Percentiles rank a stretch among this genome's conserved stretches.
phyloP scores from a whole-genome alignment of 768 basidiomycete species.

The Mycena galopus region DNA sequence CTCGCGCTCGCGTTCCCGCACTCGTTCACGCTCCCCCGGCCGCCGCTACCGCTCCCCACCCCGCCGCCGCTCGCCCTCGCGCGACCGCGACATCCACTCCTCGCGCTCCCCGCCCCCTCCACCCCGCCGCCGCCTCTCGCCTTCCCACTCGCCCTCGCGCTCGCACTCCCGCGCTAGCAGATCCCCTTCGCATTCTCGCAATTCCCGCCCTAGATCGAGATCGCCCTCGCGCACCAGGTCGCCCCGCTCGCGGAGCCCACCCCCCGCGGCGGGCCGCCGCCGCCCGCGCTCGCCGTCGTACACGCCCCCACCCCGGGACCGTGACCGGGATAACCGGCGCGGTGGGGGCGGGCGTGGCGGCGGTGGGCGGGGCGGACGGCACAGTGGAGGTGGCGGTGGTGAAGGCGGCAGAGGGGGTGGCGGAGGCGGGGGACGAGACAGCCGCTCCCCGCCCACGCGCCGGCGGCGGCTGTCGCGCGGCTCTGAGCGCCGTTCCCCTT shows the following conservation, averaged over 20 bases:
- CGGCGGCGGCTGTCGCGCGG: constrained; percentile 58
- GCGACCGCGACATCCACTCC: constrained; percentile 46
- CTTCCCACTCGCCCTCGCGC: constrained; percentile 46
- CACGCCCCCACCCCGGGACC: constrained; percentile 69
- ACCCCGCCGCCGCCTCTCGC: constrained; percentile 40
- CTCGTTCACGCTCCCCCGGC: constrained; percentile 51
- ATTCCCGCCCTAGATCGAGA: too few species aligned
- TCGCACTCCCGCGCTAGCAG: constrained; percentile 38
- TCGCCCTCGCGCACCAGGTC: constrained; percentile 44
- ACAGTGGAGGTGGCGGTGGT: too few species aligned
- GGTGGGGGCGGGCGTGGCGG: constrained; percentile 41
- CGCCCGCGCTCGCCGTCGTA: constrained; percentile 57
- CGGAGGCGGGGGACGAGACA: constrained; percentile 49
- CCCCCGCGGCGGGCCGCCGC: constrained; percentile 49
- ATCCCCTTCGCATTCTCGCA: too few species aligned
- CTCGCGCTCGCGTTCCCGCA: constrained; percentile 48
- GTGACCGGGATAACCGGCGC: constrained; percentile 53
- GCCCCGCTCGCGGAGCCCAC: constrained; percentile 40
- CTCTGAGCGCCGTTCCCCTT: constrained; percentile 34
- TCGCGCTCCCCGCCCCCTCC: constrained; percentile 53
- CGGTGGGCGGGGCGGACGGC: too few species aligned
- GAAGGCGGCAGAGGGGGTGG: too few species aligned
- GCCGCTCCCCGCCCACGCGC: constrained; percentile 69
- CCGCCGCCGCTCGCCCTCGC: constrained; percentile 58
- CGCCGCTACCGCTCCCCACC: constrained; percentile 56